These are phyloP conservation scores for Flaveria brownii DNA, from an alignment of 129 eudicot genomes.

Conservation along the genomic window DNA sequence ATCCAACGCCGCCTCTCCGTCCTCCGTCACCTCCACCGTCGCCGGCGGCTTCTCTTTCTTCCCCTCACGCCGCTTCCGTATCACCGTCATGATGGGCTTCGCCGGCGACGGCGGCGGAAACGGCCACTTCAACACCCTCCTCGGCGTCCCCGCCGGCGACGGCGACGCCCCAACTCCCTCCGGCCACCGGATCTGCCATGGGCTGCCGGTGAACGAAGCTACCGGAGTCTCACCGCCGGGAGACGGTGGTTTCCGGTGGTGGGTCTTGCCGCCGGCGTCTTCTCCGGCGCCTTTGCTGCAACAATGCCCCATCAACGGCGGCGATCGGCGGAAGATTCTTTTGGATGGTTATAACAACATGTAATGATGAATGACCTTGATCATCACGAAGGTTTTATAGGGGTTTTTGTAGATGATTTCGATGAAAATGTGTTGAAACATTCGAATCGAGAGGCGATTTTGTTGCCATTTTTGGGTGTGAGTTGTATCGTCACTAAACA, in stretches of 20 bases:
- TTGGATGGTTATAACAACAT: too few species aligned
- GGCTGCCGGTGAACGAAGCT: slow-evolving; percentile 61
- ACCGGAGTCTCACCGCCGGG: slow-evolving; percentile 49
- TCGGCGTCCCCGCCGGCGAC: slow-evolving; percentile 81
- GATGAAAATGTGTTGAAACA: neutral
- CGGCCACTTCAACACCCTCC: slow-evolving; percentile 75
- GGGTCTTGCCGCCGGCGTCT: slow-evolving; percentile 22
- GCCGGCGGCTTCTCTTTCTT: slow-evolving; percentile 33
- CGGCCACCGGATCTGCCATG: slow-evolving; percentile 72
- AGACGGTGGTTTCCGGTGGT: slow-evolving; percentile 35
- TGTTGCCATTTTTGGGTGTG: slow-evolving; percentile 19
- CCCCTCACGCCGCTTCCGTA: slow-evolving; percentile 56
- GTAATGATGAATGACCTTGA: neutral
- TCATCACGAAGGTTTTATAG: slow-evolving; percentile 20
- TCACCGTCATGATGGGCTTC: slow-evolving; percentile 85
- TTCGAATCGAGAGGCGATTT: slow-evolving; percentile 23
- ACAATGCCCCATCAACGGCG: slow-evolving; percentile 64
- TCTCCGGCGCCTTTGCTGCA: slow-evolving; percentile 52
- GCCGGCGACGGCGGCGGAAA: slow-evolving; percentile 99
- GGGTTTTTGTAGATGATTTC: slow-evolving; percentile 25
- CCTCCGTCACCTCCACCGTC: slow-evolving; percentile 43
- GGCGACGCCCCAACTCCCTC: slow-evolving; percentile 69
- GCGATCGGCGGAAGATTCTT: neutral
- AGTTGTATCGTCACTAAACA: neutral
- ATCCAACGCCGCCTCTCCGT: slow-evolving; percentile 49